Evolutionary conservation across 441 rosid species (phyloP).

Genomic region (Euphorbia schlechtendalii): DNA sequence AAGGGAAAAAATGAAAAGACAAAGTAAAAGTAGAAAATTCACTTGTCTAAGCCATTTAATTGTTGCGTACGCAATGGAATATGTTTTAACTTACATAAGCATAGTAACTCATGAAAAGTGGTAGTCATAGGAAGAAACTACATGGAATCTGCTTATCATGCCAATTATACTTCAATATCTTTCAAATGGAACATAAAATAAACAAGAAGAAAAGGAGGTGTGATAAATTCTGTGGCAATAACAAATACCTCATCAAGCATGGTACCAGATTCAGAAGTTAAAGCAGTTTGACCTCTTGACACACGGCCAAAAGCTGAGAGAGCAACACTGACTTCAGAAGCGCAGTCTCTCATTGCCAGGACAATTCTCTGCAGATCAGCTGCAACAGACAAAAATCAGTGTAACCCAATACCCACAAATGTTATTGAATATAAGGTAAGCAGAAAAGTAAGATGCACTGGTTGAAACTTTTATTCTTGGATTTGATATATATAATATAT

Average conservation of each 20-base stretch:
- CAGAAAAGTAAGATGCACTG: neutral
- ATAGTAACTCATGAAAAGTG: too few species aligned
- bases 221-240: slow-evolving; percentile 14
- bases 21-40: neutral
- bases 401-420: slow-evolving; percentile 8
- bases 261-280: slow-evolving; percentile 94
- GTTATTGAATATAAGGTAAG: neutral
- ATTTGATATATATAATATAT: neutral
- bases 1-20: too few species aligned
- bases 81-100: too few species aligned
- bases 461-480: neutral
- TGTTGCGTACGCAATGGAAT: neutral
- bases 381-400: slow-evolving; percentile 30
- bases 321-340: slow-evolving; percentile 77
- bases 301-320: slow-evolving; percentile 70
- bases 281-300: slow-evolving; percentile 81
- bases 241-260: slow-evolving; percentile 93
- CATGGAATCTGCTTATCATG: neutral
- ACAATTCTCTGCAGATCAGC: slow-evolving; percentile 80
- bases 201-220: slow-evolving; percentile 2
- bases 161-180: neutral
- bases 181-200: neutral
- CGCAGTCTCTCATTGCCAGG: slow-evolving; percentile 86
- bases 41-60: neutral
- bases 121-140: too few species aligned